Evolutionary conservation across 441 rosid genomes (phyloP).

Genomic region (Capsella rubella): DNA sequence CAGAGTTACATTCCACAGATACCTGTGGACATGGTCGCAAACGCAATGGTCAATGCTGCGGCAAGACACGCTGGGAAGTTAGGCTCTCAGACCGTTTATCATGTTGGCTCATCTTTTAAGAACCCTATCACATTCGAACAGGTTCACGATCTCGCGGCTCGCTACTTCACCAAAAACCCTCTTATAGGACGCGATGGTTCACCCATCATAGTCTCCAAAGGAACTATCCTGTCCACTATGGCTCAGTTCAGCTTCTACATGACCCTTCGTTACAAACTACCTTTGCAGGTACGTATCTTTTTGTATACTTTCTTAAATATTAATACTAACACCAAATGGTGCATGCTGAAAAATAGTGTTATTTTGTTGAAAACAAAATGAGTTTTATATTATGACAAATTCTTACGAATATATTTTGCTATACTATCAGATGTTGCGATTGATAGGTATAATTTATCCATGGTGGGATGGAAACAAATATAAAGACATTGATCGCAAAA

Average conservation of each 20-base stretch:
- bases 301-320: neutral
- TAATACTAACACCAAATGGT: neutral
- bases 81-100: constrained; percentile 56
- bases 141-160: constrained; percentile 57
- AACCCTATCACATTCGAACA: constrained; percentile 54
- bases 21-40: constrained; percentile 96
- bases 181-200: constrained; percentile 80
- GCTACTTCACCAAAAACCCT: constrained; percentile 69
- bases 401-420: neutral
- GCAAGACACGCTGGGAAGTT: constrained; percentile 53
- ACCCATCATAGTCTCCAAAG: constrained; percentile 64
- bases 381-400: neutral
- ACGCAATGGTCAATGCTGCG: constrained; percentile 67
- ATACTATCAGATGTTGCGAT: constrained; percentile 55
- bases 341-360: neutral
- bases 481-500: constrained; percentile 57
- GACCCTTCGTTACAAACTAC: constrained; percentile 66
- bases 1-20: constrained; percentile 45
- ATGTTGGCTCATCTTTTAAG: constrained; percentile 70
- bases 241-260: constrained; percentile 71
- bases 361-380: neutral
- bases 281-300: constrained; percentile 59
- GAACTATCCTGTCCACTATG: constrained; percentile 63
- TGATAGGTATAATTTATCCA: constrained; percentile 58
- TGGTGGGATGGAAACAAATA: constrained; percentile 51